Conservation (phyloP, 768 basidiomycete genomes). For the Arthromyces matolae region DNA sequence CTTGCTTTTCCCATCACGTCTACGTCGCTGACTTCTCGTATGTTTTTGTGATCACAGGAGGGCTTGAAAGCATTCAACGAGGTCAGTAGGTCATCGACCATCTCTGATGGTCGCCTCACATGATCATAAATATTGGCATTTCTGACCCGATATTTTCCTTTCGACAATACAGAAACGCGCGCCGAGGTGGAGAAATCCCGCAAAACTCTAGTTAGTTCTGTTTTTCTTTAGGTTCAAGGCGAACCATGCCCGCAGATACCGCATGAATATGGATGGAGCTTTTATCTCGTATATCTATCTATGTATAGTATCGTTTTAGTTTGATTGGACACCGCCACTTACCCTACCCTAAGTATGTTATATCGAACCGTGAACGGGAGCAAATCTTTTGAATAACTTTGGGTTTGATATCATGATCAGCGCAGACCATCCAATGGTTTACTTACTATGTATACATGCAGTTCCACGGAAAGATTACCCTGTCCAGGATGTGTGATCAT, state of each 20-base stretch:
- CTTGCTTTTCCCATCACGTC: neutral
- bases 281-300: neutral
- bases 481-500: too few relatives aligned
- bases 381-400: too few relatives aligned
- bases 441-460: too few relatives aligned
- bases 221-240: neutral
- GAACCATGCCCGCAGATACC: neutral
- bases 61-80: slow-evolving; percentile 66
- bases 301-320: too few relatives aligned
- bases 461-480: too few relatives aligned
- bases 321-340: too few relatives aligned
- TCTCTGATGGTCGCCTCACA: neutral
- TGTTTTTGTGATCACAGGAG: slow-evolving; percentile 41
- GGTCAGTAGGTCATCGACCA: slow-evolving; percentile 34
- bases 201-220: slow-evolving; percentile 40
- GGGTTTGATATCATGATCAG: too few relatives aligned
- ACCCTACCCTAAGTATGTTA: too few relatives aligned
- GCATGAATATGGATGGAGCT: slow-evolving; percentile 1
- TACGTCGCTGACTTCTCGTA: slow-evolving; percentile 4
- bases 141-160: neutral
- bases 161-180: slow-evolving; percentile 30
- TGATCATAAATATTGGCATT: neutral
- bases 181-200: slow-evolving; percentile 55
- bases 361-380: too few relatives aligned
- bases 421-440: too few relatives aligned